Percentiles rank a stretch among this genome's conserved stretches.
Conservation (phyloP, 179 eudicot genomes). For the Drosera spatulata region DNA sequence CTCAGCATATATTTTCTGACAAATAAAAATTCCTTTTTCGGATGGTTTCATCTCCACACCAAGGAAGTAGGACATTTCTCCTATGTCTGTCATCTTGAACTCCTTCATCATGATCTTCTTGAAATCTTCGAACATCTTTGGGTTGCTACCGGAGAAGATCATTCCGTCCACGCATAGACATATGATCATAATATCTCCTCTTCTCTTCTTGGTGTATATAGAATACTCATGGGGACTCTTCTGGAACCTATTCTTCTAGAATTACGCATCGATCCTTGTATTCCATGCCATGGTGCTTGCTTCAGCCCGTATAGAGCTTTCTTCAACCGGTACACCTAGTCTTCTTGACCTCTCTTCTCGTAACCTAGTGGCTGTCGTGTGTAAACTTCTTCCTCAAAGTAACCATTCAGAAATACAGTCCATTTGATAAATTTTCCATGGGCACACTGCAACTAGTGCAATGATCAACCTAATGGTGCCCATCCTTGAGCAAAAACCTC, state of each 20-base stretch:
- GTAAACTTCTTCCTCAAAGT: no score
- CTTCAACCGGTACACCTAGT: background rate
- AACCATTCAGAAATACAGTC: background rate
- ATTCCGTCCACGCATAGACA: background rate
- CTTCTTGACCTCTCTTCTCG: background rate
- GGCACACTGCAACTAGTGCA: background rate
- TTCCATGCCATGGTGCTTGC: constrained; percentile 2
- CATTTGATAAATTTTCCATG: background rate
- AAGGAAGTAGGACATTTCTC: no score
- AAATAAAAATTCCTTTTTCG: no score
- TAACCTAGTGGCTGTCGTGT: background rate
- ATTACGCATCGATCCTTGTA: background rate
- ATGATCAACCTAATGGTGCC: no score
- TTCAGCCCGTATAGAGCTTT: no score
- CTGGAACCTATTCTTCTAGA: no score
- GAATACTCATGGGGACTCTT: background rate
- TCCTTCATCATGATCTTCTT: background rate
- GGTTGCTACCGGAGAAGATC: no score
- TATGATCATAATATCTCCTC: background rate
- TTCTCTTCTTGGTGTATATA: background rate
- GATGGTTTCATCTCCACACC: no score
- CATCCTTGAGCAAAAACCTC: no score
- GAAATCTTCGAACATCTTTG: background rate
- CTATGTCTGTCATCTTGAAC: background rate
- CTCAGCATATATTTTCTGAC: no score